Base-by-base conservation (phyloP, 495 filamentous ascomycete genomes). In the Lasiosphaeria miniovina region DNA sequence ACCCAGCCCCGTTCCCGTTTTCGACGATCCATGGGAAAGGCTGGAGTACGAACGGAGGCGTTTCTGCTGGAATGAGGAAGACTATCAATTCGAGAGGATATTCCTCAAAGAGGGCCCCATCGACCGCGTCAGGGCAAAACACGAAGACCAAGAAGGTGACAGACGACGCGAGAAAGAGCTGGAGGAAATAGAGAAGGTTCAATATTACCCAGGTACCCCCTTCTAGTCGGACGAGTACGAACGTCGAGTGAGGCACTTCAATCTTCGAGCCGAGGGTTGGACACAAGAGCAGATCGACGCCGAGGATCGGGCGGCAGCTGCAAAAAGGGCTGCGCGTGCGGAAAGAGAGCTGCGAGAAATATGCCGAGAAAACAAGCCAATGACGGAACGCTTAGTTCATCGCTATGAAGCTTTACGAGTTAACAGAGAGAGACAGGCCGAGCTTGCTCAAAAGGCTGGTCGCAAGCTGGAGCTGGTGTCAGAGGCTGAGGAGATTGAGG, bases 21-120 rank as follows among this genome's bases (percentile, higher is more conserved):
- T 52, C n/a, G 40, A 55, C 15, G 52, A 55, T 43, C 52, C 52
- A 55, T 61, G 59, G 59, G 58, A 60, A 55, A n/a, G 50, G 50
- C 40, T 60, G 38, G 58, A 60, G 51, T 54, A 40, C 24, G 15
- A 60, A 3, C 58, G 49, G 41, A 60, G 11, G 24, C 58, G 49
- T 40, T 60, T 14, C 58, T 12, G 15, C n/a, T 60, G 32, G 38
- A 38, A 15, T 40, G 41, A 60, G 50, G 48, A 61, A 35, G 6
- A 17, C 14, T 61, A 61, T 55, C 52, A 61, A 9, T 50, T 38
- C 7, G 41, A 55, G 52, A 61, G 24, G 33, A 36, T 55, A 10
- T 61, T 50, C 53, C 52, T 46, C 35, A 60, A 54, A 15, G 58
- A 60, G 34, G 6, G 3, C 15, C 58, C 40, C 35, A 56, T 55